Percentiles rank a stretch among this genome's conserved stretches.
phyloP scores from a whole-genome alignment of 1,284 basidiomycete species.

The Cystobasidium pallidum region DNA sequence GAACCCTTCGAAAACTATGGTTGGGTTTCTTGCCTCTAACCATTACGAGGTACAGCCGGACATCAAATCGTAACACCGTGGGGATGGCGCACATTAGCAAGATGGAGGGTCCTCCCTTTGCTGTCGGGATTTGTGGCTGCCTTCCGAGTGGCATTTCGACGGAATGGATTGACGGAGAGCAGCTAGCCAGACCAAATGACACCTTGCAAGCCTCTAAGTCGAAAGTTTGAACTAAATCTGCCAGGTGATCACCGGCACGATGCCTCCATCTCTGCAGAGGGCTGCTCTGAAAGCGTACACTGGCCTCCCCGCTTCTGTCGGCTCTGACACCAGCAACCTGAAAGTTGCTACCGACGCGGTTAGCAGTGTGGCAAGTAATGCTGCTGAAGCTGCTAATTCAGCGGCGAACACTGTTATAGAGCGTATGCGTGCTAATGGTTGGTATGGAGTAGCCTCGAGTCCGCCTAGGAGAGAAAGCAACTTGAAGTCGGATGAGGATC shows the following conservation, averaged over 20 bases:
- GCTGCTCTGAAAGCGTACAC: conserved; percentile 8
- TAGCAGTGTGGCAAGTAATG: background rate
- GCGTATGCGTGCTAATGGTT: conserved; percentile 31
- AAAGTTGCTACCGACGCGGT: conserved; percentile 4
- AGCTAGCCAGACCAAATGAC: background rate
- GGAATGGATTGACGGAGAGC: background rate
- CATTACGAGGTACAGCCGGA: too few species aligned
- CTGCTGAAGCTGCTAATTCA: conserved; percentile 13
- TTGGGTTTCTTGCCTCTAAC: too few species aligned
- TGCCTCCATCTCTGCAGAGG: conserved; percentile 10
- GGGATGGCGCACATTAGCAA: too few species aligned
- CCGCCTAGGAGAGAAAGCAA: conserved; percentile 8
- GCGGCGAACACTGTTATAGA: conserved; percentile 28
- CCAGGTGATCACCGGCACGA: background rate
- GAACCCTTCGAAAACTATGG: too few species aligned
- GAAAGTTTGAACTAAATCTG: background rate
- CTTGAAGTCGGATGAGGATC: conserved; percentile 3
- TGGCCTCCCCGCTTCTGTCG: background rate
- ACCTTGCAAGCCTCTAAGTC: conserved; percentile 4
- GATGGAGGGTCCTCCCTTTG: background rate
- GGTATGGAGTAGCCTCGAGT: conserved; percentile 23
- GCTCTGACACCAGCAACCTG: background rate
- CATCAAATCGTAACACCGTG: too few species aligned
- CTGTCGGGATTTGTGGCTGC: background rate
- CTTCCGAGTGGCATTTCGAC: background rate